Percentiles rank a stretch among this genome's conserved stretches.
Evolutionary conservation across 768 basidiomycete species (phyloP).

Genomic region (Phylloporus sp.): DNA sequence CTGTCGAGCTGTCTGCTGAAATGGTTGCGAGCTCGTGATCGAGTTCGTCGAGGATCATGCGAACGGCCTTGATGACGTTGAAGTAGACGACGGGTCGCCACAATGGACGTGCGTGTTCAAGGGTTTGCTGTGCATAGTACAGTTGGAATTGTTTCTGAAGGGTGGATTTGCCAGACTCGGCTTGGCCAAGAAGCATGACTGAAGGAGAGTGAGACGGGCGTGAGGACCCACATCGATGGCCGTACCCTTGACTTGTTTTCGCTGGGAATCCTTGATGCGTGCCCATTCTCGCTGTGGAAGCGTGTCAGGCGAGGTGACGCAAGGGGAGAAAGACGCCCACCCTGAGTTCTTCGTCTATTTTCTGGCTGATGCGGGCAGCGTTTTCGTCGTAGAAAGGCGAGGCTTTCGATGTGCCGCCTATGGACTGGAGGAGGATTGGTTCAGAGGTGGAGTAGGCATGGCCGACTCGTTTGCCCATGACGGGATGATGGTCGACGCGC

Average conservation of each 20-base stretch:
- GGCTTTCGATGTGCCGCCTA: slow-evolving; percentile 27
- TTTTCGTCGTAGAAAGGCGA: slow-evolving; percentile 38
- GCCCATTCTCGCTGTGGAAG: slow-evolving; percentile 43
- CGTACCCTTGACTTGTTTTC: slow-evolving; percentile 51
- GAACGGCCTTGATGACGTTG: slow-evolving; percentile 77
- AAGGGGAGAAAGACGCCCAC: slow-evolving; percentile 28
- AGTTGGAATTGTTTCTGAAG: slow-evolving; percentile 83
- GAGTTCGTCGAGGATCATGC: slow-evolving; percentile 67
- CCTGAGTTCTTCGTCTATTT: slow-evolving; percentile 55
- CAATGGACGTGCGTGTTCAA: slow-evolving; percentile 65
- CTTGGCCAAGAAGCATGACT: slow-evolving; percentile 77
- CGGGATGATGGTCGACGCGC: slow-evolving; percentile 14
- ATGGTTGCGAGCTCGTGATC: slow-evolving; percentile 49
- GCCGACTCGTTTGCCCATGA: slow-evolving; percentile 27
- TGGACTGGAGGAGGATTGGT: slow-evolving; percentile 29
- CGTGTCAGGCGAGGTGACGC: not conserved
- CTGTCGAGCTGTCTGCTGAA: slow-evolving; percentile 23
- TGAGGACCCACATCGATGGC: not conserved
- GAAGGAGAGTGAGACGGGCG: slow-evolving; percentile 5
- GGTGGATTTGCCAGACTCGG: slow-evolving; percentile 80
- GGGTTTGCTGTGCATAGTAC: slow-evolving; percentile 64
- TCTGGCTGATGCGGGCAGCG: slow-evolving; percentile 43
- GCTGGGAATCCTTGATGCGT: slow-evolving; percentile 41
- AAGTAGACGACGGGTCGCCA: slow-evolving; percentile 82
- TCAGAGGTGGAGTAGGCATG: slow-evolving; percentile 29